These are phyloP conservation scores for Primulina tabacum DNA, from an alignment of 257 asterid species.

Conservation along the genomic window DNA sequence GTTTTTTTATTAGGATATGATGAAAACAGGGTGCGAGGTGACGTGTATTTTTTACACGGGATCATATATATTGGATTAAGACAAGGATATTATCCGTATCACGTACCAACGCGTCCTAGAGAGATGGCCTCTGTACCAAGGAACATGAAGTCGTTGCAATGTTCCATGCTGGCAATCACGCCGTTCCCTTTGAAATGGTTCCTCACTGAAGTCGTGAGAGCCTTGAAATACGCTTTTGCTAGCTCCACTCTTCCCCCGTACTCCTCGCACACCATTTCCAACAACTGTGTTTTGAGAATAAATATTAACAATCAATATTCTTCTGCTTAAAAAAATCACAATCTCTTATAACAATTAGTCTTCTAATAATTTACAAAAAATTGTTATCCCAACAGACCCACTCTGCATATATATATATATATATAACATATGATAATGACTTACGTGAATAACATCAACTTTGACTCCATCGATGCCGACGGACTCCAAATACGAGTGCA, in stretches of 20 bases:
- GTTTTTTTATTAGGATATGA: too few species aligned
- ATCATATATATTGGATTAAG: too few species aligned
- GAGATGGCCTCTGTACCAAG: constrained; percentile 50
- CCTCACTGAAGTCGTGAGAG: constrained; percentile 27
- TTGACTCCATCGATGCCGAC: constrained; percentile 41
- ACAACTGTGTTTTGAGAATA: neutral
- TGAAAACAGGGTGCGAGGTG: too few species aligned
- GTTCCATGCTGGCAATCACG: constrained; percentile 50
- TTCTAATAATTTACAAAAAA: too few species aligned
- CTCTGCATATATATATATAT: too few species aligned
- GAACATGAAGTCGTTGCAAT: constrained; percentile 47
- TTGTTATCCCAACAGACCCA: too few species aligned
- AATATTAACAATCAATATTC: too few species aligned
- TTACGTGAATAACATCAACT: constrained; percentile 42
- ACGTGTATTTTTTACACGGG: too few species aligned
- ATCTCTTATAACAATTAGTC: too few species aligned
- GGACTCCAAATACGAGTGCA: constrained; percentile 34
- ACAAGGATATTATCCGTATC: too few species aligned
- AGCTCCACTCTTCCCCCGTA: constrained; percentile 39
- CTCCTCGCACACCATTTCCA: constrained; percentile 35
- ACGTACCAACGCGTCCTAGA: constrained; percentile 47
- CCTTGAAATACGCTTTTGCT: constrained; percentile 37
- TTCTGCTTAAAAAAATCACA: too few species aligned
- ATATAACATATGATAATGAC: neutral
- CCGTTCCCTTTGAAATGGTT: constrained; percentile 43